phyloP scores from a whole-genome alignment of 331 rosid genomes.

The Arachis monticola region DNA sequence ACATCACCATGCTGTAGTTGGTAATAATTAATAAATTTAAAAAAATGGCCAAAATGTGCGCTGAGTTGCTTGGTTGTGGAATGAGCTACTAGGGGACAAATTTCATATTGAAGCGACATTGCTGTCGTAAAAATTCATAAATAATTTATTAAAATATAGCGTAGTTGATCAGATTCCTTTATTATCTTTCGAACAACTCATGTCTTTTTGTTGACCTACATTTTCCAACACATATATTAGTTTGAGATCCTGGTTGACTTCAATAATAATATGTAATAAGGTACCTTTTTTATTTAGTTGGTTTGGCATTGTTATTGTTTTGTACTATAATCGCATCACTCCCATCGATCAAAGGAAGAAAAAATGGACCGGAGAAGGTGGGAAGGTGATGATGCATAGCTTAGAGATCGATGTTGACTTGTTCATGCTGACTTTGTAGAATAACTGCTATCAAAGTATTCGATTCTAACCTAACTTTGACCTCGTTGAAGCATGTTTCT shows the following conservation, averaged over 20 bases:
- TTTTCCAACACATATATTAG: conserved; percentile 46
- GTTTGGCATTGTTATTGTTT: conserved; percentile 30
- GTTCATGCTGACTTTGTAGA: conserved; percentile 35
- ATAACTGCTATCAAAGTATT: conserved; percentile 25
- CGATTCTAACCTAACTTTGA: conserved; percentile 54
- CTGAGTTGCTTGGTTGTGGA: conserved; percentile 39
- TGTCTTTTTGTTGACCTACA: conserved; percentile 54
- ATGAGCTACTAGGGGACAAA: conserved; percentile 43
- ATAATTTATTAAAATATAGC: conserved; percentile 31
- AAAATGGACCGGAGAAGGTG: conserved; percentile 8
- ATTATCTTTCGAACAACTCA: conserved; percentile 34
- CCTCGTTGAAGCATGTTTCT: conserved; percentile 41
- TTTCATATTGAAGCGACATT: conserved; percentile 45
- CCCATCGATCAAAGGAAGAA: neutral
- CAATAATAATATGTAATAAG: conserved; percentile 2
- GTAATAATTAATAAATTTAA: conserved; percentile 18
- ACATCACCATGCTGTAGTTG: neutral
- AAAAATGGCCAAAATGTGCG: conserved; percentile 39
- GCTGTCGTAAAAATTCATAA: conserved; percentile 45
- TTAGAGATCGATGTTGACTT: conserved; percentile 26
- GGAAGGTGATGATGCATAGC: conserved; percentile 15
- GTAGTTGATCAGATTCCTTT: conserved; percentile 55
- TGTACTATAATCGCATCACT: conserved; percentile 13
- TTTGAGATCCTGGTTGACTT: conserved; percentile 57
- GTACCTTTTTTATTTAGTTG: conserved; percentile 31